These are phyloP conservation scores for Wallacemonas rigidus DNA, from an alignment of 208 protist genomes.

Conservation along the genomic window DNA sequence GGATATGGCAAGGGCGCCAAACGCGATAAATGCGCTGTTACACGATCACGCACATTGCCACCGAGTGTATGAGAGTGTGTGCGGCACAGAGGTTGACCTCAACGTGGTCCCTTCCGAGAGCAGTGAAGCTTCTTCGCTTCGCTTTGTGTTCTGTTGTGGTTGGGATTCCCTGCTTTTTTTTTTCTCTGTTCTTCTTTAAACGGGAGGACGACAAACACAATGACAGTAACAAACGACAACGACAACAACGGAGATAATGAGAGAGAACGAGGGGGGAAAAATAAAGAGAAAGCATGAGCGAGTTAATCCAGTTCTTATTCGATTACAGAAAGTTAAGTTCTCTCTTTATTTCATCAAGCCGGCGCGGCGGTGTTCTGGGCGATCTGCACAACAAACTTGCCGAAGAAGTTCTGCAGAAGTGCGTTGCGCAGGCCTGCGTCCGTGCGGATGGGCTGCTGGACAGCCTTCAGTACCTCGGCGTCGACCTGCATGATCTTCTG, in stretches of 20 bases:
- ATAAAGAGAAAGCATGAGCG: conserved; percentile 1
- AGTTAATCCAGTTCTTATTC: conserved; percentile 19
- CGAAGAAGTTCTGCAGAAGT: conserved; percentile 81
- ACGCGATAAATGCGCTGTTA: no score
- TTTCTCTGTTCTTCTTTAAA: neutral
- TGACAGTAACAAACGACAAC: neutral
- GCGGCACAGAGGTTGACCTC: no score
- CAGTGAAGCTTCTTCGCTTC: no score
- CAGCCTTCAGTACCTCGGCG: conserved; percentile 42
- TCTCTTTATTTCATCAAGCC: conserved; percentile 8
- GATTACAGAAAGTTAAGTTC: conserved; percentile 15
- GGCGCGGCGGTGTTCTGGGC: conserved; percentile 17
- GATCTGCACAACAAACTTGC: conserved; percentile 88
- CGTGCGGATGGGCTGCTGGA: conserved; percentile 40
- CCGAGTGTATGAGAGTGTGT: no score
- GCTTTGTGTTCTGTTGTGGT: neutral
- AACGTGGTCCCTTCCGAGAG: no score
- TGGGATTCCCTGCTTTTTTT: neutral
- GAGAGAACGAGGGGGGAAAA: conserved; percentile 21
- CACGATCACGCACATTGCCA: no score
- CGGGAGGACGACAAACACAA: neutral
- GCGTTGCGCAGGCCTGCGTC: conserved; percentile 57
- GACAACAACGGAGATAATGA: conserved; percentile 18
- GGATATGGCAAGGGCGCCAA: no score
- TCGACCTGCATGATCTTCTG: conserved; percentile 85